Percentiles rank a stretch among this genome's conserved stretches.
phyloP scores from a whole-genome alignment of 169 alveolate species.

The Plasmodium cynomolgi region DNA sequence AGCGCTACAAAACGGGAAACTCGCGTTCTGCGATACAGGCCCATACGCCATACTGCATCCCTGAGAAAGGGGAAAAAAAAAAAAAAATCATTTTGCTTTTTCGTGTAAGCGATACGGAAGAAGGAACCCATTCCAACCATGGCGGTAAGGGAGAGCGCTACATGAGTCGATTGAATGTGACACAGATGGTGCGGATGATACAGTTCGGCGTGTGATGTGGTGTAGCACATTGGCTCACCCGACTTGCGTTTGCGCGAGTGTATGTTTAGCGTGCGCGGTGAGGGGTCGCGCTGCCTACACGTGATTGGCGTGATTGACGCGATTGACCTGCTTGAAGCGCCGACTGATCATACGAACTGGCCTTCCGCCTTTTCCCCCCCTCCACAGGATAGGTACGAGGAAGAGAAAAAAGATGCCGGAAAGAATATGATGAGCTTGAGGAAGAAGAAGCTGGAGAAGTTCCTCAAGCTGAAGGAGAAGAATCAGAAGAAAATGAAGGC shows the following conservation, averaged over 20 bases:
- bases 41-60: neutral
- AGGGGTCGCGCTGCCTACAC: neutral
- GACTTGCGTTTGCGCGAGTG: neutral
- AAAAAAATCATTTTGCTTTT: neutral
- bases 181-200: neutral
- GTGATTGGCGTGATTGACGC: neutral
- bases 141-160: slow-evolving; percentile 32
- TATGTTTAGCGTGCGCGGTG: neutral
- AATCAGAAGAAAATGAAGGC: slow-evolving; percentile 21
- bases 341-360: neutral
- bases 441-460: neutral
- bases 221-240: neutral
- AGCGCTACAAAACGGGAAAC: neutral
- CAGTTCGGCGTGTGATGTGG: neutral
- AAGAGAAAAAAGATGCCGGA: slow-evolving; percentile 45
- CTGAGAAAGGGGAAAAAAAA: neutral
- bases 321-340: neutral
- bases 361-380: neutral
- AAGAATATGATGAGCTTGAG: slow-evolving; percentile 34
- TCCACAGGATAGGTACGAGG: slow-evolving; percentile 65
- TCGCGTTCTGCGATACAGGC: neutral
- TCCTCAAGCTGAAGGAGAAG: slow-evolving; percentile 1
- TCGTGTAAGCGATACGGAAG: neutral
- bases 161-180: neutral
- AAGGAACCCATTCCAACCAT: slow-evolving; percentile 7